Evolutionary conservation across 2,329 filamentous ascomycete genomes (phyloP).

Genomic region (Lecanoromycetidae sp.): DNA sequence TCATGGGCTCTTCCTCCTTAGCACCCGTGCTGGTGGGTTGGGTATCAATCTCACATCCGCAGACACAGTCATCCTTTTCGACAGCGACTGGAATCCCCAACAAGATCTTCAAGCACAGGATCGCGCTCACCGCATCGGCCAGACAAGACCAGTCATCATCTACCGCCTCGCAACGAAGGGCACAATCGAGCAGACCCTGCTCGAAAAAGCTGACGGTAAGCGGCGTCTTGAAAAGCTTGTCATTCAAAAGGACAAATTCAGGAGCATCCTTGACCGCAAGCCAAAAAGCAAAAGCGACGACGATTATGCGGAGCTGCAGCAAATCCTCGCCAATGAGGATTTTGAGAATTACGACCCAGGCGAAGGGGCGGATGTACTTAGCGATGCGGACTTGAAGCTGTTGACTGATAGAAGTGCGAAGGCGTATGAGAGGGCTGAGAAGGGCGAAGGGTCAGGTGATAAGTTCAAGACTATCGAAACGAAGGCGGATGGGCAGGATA

Average conservation of each 20-base stretch:
- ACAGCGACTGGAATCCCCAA: slow-evolving; percentile 89
- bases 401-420: slow-evolving; percentile 63
- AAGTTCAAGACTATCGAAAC: slow-evolving; percentile 71
- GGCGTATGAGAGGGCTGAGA: slow-evolving; percentile 61
- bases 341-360: slow-evolving; percentile 50
- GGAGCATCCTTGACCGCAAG: slow-evolving; percentile 51
- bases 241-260: slow-evolving; percentile 84
- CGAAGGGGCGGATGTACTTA: slow-evolving; percentile 53
- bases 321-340: slow-evolving; percentile 60
- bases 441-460: slow-evolving; percentile 48
- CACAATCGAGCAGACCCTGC: slow-evolving; percentile 78
- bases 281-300: slow-evolving; percentile 29
- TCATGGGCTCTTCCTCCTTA: slow-evolving; percentile 71
- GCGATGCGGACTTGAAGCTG: slow-evolving; percentile 61
- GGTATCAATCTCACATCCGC: slow-evolving; percentile 89
- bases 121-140: slow-evolving; percentile 85
- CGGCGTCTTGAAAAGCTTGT: slow-evolving; percentile 85
- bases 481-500: slow-evolving; percentile 37
- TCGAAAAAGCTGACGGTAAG: slow-evolving; percentile 83
- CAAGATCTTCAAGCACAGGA: slow-evolving; percentile 96
- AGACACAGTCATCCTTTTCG: slow-evolving; percentile 86
- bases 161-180: slow-evolving; percentile 88
- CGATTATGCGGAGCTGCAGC: slow-evolving; percentile 50
- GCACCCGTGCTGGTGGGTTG: slow-evolving; percentile 82
- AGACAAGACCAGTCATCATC: slow-evolving; percentile 81